These are phyloP conservation scores for Lindgomyces ingoldianus DNA, from an alignment of 495 filamentous ascomycete species.

Conservation along the genomic window DNA sequence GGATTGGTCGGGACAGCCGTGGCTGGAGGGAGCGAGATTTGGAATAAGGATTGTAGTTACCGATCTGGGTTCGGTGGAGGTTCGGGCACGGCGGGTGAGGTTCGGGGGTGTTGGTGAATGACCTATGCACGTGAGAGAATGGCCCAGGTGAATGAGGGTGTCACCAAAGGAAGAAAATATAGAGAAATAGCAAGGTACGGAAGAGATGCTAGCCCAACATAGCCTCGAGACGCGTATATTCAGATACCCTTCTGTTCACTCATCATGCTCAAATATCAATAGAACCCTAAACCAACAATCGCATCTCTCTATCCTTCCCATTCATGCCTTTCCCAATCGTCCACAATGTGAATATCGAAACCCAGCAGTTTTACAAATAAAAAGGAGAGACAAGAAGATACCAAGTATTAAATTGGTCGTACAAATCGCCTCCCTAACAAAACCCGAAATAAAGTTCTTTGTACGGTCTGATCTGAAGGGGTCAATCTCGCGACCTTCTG, in stretches of 20 bases:
- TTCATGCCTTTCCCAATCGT: not conserved
- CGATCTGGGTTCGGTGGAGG: no score
- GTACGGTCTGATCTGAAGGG: no score
- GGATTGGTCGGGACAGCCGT: not conserved
- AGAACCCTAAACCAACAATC: not conserved
- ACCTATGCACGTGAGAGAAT: not conserved
- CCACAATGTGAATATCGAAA: not conserved
- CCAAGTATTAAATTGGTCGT: constrained; percentile 25
- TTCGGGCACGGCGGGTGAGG: no score
- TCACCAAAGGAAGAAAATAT: no score
- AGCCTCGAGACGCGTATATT: not conserved
- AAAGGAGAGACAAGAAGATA: constrained; percentile 1
- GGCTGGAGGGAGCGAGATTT: no score
- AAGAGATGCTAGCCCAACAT: no score
- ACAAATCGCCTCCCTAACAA: constrained; percentile 5
- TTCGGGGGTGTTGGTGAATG: no score
- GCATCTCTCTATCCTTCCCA: not conserved
- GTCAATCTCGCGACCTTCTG: constrained; percentile 1
- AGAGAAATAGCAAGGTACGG: no score
- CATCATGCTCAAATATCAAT: constrained; percentile 2
- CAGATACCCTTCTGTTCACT: constrained; percentile 11
- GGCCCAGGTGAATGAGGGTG: not conserved
- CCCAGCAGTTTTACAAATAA: not conserved
- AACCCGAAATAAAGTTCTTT: constrained; percentile 8
- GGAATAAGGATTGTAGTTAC: no score